phyloP scores from a whole-genome alignment of 331 rosid species.

The Acacia pycnantha region DNA sequence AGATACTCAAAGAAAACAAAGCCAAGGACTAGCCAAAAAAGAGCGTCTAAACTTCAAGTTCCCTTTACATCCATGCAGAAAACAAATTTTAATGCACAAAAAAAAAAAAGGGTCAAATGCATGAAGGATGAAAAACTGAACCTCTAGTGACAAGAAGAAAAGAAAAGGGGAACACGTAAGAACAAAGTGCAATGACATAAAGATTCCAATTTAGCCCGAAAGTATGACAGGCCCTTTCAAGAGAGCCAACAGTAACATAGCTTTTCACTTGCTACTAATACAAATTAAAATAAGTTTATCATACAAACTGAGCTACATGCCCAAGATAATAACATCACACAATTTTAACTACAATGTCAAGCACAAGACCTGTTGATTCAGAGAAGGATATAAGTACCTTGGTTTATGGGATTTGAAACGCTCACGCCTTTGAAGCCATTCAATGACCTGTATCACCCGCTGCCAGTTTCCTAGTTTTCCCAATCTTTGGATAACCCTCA shows the following conservation, averaged over 20 bases:
- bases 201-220: not conserved
- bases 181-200: not conserved
- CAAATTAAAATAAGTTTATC: not conserved
- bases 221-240: not conserved
- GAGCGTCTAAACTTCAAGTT: not conserved
- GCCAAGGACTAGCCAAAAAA: conserved; percentile 17
- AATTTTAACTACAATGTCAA: not conserved
- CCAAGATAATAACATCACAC: not conserved
- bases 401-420: conserved; percentile 76
- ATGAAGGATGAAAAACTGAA: not conserved
- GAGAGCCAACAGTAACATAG: not conserved
- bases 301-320: not conserved
- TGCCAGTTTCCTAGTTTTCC: conserved; percentile 90
- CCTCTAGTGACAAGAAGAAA: not conserved
- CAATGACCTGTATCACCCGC: conserved; percentile 84
- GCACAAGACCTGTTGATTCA: not conserved
- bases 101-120: not conserved
- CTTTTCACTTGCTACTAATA: not conserved
- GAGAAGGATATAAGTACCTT: conserved; percentile 46
- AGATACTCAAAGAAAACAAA: not conserved
- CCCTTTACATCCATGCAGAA: not conserved
- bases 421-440: conserved; percentile 94
- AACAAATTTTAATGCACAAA: not conserved
- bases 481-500: conserved; percentile 75
- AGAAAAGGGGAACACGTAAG: not conserved